Conservation (phyloP, 306 rosid species). For the Mucuna pruriens region DNA sequence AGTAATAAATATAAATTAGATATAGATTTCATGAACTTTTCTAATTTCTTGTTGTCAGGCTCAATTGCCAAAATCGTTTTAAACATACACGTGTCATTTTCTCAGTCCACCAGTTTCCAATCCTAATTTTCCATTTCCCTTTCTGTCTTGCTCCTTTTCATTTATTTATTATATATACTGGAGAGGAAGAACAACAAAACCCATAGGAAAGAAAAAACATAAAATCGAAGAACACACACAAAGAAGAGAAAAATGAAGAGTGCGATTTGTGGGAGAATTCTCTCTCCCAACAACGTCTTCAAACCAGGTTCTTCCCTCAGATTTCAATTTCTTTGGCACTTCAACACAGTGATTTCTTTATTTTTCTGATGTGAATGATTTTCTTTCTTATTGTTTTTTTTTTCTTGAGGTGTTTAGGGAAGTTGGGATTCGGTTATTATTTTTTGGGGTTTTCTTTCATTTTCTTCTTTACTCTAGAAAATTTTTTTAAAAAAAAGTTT, state of each 20-base stretch:
- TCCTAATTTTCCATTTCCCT: neutral
- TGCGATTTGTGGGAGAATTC: constrained; percentile 68
- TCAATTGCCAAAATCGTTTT: no score
- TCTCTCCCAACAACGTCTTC: constrained; percentile 72
- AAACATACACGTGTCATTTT: constrained; percentile 10
- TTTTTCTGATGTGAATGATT: neutral
- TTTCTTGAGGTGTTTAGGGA: neutral
- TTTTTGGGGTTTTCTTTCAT: neutral
- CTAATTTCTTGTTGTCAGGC: no score
- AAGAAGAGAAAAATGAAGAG: constrained; percentile 56
- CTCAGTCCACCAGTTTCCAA: neutral
- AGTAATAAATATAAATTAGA: no score
- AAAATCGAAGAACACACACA: neutral
- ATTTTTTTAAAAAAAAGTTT: no score
- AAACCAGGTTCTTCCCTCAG: constrained; percentile 50
- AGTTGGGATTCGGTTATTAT: neutral
- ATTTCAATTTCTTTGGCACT: neutral
- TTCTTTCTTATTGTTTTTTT: neutral
- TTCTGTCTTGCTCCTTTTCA: neutral
- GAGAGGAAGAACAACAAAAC: neutral
- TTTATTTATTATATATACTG: neutral
- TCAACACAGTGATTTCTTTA: neutral
- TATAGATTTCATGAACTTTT: no score
- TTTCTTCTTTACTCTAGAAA: neutral
- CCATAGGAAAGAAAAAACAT: neutral